These are phyloP conservation scores for Pisolithus sp. DNA, from an alignment of 768 basidiomycete genomes.

Conservation along the genomic window DNA sequence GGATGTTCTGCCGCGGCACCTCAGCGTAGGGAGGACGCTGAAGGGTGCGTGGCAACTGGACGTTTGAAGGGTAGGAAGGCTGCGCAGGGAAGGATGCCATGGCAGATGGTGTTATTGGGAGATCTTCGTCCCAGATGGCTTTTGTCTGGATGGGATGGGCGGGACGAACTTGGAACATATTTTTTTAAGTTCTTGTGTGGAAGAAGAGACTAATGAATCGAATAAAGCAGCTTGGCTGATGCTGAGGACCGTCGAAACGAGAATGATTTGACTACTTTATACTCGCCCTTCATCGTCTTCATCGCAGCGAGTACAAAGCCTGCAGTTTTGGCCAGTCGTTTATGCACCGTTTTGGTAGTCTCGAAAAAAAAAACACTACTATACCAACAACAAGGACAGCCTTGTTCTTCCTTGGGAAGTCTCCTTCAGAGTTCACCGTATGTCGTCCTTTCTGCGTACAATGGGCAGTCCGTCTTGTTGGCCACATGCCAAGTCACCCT, in stretches of 20 bases:
- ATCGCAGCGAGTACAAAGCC: constrained; percentile 24
- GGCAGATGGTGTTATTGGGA: constrained; percentile 10
- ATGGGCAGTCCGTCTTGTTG: background rate
- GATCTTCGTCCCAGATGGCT: constrained; percentile 31
- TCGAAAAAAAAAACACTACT: background rate
- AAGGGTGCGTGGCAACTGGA: constrained; percentile 71
- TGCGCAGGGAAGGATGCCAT: constrained; percentile 23
- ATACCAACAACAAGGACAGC: background rate
- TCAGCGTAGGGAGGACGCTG: constrained; percentile 54
- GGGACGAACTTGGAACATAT: constrained; percentile 31
- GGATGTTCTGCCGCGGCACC: constrained; percentile 49
- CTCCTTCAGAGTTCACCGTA: background rate
- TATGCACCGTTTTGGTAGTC: constrained; percentile 28
- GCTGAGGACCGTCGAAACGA: constrained; percentile 11
- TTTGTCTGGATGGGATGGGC: constrained; percentile 31
- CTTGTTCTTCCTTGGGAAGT: constrained; percentile 2
- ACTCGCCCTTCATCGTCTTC: constrained; percentile 15
- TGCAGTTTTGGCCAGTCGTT: constrained; percentile 30
- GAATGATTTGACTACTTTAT: constrained; percentile 22
- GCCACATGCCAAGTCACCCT: background rate
- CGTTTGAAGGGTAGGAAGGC: constrained; percentile 25
- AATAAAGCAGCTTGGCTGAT: constrained; percentile 9
- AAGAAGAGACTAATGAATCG: constrained; percentile 8
- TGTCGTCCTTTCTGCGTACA: background rate
- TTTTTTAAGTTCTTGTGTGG: constrained; percentile 11